A percentile compares a stretch with the other conserved stretches of the same genome.
phyloP scores from a whole-genome alignment of 2,329 filamentous ascomycete genomes.

The Diaporthe sp. region DNA sequence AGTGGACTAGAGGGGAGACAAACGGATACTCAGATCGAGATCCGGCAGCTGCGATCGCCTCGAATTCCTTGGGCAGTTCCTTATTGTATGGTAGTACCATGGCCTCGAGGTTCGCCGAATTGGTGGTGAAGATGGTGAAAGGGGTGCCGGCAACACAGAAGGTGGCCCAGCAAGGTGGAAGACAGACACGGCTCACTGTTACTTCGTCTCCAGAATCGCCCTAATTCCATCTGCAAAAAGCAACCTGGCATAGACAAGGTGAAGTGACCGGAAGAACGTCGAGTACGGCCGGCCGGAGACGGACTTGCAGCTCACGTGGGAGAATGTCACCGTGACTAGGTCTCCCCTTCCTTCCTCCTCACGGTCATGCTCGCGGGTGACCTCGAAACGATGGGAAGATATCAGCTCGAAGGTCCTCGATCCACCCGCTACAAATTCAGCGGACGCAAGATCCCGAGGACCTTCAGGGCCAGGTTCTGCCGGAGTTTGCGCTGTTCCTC shows the following conservation, averaged over 20 bases:
- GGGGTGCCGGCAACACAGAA: background rate
- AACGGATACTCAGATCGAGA: background rate
- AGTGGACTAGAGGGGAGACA: background rate
- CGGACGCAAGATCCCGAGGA: background rate
- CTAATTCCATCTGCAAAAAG: constrained; percentile 26
- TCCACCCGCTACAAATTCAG: constrained; percentile 18
- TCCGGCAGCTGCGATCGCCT: no score
- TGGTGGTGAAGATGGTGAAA: background rate
- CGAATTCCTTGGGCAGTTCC: background rate
- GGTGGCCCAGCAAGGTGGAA: background rate
- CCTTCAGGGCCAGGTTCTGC: background rate
- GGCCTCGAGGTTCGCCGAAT: background rate
- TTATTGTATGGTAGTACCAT: background rate
- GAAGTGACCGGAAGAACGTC: background rate
- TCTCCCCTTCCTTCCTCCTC: background rate
- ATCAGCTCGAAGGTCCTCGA: constrained; percentile 9
- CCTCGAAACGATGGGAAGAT: constrained; percentile 31
- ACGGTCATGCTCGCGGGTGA: background rate
- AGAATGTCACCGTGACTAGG: constrained; percentile 14
- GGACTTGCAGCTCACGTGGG: constrained; percentile 26
- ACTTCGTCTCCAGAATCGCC: background rate
- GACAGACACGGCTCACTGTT: no score
- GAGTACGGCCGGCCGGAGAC: constrained; percentile 5
- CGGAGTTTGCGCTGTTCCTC: no score
- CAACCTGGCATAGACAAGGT: constrained; percentile 8